phyloP scores from a whole-genome alignment of 2,329 filamentous ascomycete genomes.

The Hypomyces rosellus region DNA sequence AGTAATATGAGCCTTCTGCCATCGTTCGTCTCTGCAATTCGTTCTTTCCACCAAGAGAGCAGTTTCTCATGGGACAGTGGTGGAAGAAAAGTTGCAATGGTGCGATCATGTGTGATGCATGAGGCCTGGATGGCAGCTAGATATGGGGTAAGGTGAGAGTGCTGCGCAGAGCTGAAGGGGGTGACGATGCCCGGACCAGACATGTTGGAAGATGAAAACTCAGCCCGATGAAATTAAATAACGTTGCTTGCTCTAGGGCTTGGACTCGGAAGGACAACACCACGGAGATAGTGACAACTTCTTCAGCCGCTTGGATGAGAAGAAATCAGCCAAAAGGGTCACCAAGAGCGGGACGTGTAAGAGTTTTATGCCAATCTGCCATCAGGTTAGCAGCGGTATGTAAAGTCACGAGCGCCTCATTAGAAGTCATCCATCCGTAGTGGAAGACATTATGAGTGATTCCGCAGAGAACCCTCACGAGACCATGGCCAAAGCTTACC shows the following conservation, averaged over 20 bases:
- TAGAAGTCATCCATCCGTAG: too few species aligned
- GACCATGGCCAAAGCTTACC: too few species aligned
- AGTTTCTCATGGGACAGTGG: constrained; percentile 52
- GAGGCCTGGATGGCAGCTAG: constrained; percentile 52
- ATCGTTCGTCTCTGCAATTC: constrained; percentile 40
- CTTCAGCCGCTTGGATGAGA: too few species aligned
- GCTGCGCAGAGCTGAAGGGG: constrained; percentile 37
- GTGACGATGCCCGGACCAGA: constrained; percentile 30
- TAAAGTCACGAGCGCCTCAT: too few species aligned
- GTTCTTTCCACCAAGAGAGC: constrained; percentile 49
- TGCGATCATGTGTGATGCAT: constrained; percentile 52
- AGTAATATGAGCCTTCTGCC: constrained; percentile 48
- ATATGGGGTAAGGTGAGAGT: constrained; percentile 48
- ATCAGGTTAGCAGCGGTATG: too few species aligned
- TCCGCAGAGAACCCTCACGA: too few species aligned
- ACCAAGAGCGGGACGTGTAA: too few species aligned
- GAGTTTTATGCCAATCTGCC: too few species aligned
- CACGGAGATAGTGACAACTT: too few species aligned
- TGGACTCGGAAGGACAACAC: background rate
- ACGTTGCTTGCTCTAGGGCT: background rate
- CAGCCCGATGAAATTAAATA: background rate
- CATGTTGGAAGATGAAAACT: constrained; percentile 17
- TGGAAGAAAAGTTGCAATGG: constrained; percentile 53
- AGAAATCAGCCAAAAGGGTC: too few species aligned
- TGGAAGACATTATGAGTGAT: too few species aligned